phyloP scores from a whole-genome alignment of 2,329 filamentous ascomycete genomes.

The Orbilia blumenaviensis region DNA sequence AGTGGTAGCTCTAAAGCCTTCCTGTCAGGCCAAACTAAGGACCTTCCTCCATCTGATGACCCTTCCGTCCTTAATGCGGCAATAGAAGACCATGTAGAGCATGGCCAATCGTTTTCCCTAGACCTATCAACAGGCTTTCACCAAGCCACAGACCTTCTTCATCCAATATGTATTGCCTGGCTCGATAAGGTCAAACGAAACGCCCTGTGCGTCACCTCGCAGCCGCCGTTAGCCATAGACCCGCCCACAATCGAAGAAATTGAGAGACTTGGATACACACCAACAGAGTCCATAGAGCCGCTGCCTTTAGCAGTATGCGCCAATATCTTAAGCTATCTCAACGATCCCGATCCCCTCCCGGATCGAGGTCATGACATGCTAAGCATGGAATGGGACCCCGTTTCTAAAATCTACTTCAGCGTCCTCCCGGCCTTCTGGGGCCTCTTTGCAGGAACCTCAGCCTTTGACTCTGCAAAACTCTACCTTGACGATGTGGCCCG shows the following conservation, averaged over 20 bases:
- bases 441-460: constrained; percentile 36
- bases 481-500: constrained; percentile 45
- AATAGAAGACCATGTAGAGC: constrained; percentile 35
- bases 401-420: constrained; percentile 29
- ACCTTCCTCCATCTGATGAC: not conserved
- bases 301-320: constrained; percentile 22
- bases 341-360: constrained; percentile 26
- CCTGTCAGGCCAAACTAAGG: not conserved
- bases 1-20: not conserved
- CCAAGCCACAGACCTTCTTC: constrained; percentile 25
- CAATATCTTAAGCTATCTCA: constrained; percentile 10
- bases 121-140: constrained; percentile 29
- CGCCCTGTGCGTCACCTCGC: constrained; percentile 5
- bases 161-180: constrained; percentile 35
- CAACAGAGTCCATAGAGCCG: constrained; percentile 35
- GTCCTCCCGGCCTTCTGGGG: constrained; percentile 42
- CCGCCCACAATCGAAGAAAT: constrained; percentile 32
- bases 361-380: constrained; percentile 37
- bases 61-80: constrained; percentile 18
- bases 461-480: constrained; percentile 42
- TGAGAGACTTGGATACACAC: constrained; percentile 30
- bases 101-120: not conserved
- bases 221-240: constrained; percentile 27
- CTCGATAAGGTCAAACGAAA: constrained; percentile 45
- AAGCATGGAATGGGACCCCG: constrained; percentile 32